Base-by-base conservation (phyloP, 2,329 filamentous ascomycete species). In the Endothia cerciana region DNA sequence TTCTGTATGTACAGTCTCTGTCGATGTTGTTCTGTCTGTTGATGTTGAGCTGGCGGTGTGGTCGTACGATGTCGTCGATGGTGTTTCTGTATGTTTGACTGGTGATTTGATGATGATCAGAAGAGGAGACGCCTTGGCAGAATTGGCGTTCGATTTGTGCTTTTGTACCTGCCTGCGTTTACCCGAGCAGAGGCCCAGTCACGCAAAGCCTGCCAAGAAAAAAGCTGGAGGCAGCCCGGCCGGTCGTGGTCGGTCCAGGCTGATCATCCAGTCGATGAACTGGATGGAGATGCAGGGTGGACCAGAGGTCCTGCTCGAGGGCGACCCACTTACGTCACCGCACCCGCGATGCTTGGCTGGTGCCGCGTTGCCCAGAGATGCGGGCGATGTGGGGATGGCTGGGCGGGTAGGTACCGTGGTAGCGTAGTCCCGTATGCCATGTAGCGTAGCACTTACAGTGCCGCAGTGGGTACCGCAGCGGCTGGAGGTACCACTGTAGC, bases 281-380 rank as follows among this genome's bases (percentile, higher is more conserved):
- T 33, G 13, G 15, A 19, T 36, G 25, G 19, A 33, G 28, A 36
- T 36, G 51, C 51, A 36, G 33, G 28, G 51, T 30, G 25, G 15
- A 13, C 45, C 45, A 49, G n/a, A 30, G 22, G 47, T 51, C 6
- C 22, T 6, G 47, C 11, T n/a, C n/a, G 47, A 22, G n/a, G 51
- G 30, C 19, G 51, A 28, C 51, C 28, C 51, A 55, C 51, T 36
- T 55, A 55, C 51, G 51, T 55, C 51, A 55, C 51, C 30, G 19
- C 6, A 17, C 19, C 36, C 51, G 15, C 51, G 51, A 36, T 30
- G 51, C 51, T 55, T 33, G 51, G 51, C 30, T 55, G 51, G 51
- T 55, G 30, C 51, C 30, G 28, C 51, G 30, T 55, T 55, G 51
- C 51, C n/a, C 51, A 55, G 19, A 36, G 30, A 36, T 33, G 17